Evolutionary conservation across 106 monocot species (phyloP).

Genomic region (Allium fistulosum): DNA sequence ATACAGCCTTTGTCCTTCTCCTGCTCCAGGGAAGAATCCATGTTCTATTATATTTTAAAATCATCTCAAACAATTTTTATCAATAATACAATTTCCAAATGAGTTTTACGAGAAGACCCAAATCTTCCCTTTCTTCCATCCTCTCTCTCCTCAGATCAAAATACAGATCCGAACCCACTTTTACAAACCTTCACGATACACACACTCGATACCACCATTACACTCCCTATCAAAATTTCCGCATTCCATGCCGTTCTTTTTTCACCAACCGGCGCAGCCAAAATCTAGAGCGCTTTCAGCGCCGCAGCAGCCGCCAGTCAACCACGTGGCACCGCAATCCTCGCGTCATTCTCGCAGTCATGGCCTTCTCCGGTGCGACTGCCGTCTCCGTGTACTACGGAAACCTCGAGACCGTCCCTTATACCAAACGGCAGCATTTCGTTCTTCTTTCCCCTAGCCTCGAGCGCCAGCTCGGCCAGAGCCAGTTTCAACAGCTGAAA

Average conservation of each 20-base stretch:
- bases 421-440: slow-evolving; percentile 70
- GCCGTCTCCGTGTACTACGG: slow-evolving; percentile 28
- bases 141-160: not conserved
- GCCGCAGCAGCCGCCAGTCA: slow-evolving; percentile 5
- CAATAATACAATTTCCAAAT: not conserved
- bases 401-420: slow-evolving; percentile 68
- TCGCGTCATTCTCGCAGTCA: slow-evolving; percentile 18
- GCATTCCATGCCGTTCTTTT: not conserved
- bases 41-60: too few relatives aligned
- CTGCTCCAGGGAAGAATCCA: too few relatives aligned
- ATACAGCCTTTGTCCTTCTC: too few relatives aligned
- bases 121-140: not conserved
- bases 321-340: slow-evolving; percentile 50
- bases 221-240: not conserved
- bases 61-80: too few relatives aligned
- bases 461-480: slow-evolving; percentile 85
- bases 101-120: not conserved
- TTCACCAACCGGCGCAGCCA: not conserved
- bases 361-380: slow-evolving; percentile 25
- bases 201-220: not conserved
- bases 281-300: slow-evolving; percentile 5
- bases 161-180: not conserved
- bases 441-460: slow-evolving; percentile 60
- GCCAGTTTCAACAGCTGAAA: slow-evolving; percentile 73
- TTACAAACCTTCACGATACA: not conserved